Conservation (phyloP, 2,329 filamentous ascomycete species). For the Dactylellina leptospora region DNA sequence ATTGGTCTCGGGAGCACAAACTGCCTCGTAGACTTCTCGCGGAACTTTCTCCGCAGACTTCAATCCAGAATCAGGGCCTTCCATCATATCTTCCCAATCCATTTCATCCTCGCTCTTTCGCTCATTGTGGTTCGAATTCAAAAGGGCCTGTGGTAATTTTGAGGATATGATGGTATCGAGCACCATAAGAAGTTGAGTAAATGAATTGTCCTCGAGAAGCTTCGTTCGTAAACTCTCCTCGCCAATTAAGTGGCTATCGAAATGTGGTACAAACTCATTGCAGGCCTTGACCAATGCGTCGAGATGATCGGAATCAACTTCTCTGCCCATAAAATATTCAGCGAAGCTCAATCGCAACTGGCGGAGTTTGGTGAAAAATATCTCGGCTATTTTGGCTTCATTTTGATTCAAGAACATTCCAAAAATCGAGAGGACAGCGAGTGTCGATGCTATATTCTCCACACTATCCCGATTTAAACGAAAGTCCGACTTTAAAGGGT, state of each 20-base stretch:
- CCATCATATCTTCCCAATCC: slow-evolving; percentile 60
- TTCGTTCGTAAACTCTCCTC: slow-evolving; percentile 11
- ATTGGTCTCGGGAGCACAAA: slow-evolving; percentile 54
- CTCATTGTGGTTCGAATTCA: slow-evolving; percentile 5
- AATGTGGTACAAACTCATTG: slow-evolving; percentile 27
- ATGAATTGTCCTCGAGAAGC: slow-evolving; percentile 30
- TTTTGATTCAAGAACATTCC: slow-evolving; percentile 39
- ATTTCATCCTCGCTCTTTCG: slow-evolving; percentile 59
- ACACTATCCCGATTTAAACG: slow-evolving; percentile 15
- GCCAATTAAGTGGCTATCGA: slow-evolving; percentile 7
- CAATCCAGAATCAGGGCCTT: slow-evolving; percentile 46
- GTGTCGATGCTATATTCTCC: slow-evolving; percentile 16
- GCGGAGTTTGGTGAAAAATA: slow-evolving; percentile 38
- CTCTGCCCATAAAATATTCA: slow-evolving; percentile 18
- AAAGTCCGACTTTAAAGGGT: background rate
- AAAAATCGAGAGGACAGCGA: slow-evolving; percentile 36
- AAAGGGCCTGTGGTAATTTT: slow-evolving; percentile 24
- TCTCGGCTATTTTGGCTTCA: slow-evolving; percentile 28
- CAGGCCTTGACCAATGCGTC: slow-evolving; percentile 12
- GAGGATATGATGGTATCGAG: slow-evolving; percentile 35
- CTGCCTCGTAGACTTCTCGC: slow-evolving; percentile 55
- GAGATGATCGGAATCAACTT: slow-evolving; percentile 16
- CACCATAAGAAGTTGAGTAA: slow-evolving; percentile 20
- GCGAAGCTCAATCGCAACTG: slow-evolving; percentile 16
- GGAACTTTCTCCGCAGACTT: slow-evolving; percentile 48